phyloP scores from a whole-genome alignment of 768 basidiomycete species.

The Leucogyrophana mollusca region DNA sequence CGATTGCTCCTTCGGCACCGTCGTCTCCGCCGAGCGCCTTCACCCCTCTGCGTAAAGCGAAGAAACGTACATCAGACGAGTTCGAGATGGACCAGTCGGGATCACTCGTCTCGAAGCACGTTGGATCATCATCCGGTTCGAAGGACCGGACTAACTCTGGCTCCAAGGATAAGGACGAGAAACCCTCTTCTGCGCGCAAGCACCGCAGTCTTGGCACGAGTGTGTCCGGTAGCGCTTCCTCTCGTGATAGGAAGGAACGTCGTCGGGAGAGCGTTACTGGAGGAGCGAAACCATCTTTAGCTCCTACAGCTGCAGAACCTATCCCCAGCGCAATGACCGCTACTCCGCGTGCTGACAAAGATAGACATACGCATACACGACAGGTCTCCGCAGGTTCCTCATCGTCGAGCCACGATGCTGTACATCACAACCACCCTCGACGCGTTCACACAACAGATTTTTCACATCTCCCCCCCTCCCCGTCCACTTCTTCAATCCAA shows the following conservation, averaged over 20 bases:
- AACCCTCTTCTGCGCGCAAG: conserved; percentile 48
- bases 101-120: conserved; percentile 51
- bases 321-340: conserved; percentile 21
- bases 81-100: conserved; percentile 79
- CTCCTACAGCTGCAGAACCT: conserved; percentile 12
- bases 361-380: conserved; percentile 50
- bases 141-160: conserved; percentile 24
- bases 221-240: conserved; percentile 34
- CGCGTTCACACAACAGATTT: conserved; percentile 75
- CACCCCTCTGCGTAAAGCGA: conserved; percentile 52
- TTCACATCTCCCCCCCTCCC: conserved; percentile 88
- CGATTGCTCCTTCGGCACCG: conserved; percentile 25
- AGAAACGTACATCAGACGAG: conserved; percentile 79
- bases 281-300: conserved; percentile 30
- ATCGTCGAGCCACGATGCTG: conserved; percentile 50
- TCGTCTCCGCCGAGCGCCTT: conserved; percentile 71
- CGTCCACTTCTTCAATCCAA: conserved; percentile 86
- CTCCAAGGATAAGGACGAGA: conserved; percentile 54
- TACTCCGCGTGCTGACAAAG: conserved; percentile 25
- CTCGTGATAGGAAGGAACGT: conserved; percentile 51
- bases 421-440: conserved; percentile 48
- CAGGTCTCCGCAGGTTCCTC: conserved; percentile 71
- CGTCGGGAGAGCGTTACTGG: conserved; percentile 52
- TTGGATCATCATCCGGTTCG: conserved; percentile 25
- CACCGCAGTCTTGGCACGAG: conserved; percentile 71